A percentile compares a stretch with the other conserved stretches of the same genome.
phyloP scores from a whole-genome alignment of 306 rosid species.

The Dalbergia cochinchinensis region DNA sequence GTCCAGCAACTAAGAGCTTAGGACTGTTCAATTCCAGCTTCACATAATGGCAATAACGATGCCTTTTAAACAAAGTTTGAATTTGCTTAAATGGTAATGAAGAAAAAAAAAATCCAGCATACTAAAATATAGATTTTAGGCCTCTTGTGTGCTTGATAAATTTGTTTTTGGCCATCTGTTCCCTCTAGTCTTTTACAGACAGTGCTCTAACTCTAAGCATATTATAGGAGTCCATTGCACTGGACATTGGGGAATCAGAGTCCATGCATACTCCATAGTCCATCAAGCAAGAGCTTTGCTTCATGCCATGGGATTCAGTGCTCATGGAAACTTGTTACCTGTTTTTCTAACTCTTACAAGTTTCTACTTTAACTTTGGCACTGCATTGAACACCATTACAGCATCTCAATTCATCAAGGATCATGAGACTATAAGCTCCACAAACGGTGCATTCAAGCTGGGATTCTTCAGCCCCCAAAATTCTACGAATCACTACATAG shows the following conservation, averaged over 20 bases:
- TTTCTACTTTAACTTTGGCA: neutral
- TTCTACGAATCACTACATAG: conserved; percentile 45
- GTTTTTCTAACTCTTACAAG: neutral
- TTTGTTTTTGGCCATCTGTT: too few relatives aligned
- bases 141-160: too few relatives aligned
- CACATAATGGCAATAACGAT: too few relatives aligned
- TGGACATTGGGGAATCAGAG: neutral
- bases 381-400: conserved; percentile 6
- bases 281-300: neutral
- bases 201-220: neutral
- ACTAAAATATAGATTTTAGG: too few relatives aligned
- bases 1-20: too few relatives aligned
- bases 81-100: too few relatives aligned
- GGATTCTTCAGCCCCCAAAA: conserved; percentile 60
- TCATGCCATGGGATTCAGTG: neutral
- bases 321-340: neutral
- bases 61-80: too few relatives aligned
- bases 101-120: too few relatives aligned
- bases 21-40: too few relatives aligned
- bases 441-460: conserved; percentile 7
- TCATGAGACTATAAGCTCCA: conserved; percentile 31
- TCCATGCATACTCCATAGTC: too few relatives aligned
- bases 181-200: too few relatives aligned
- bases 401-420: neutral
- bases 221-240: neutral